phyloP scores from a whole-genome alignment of 1,284 basidiomycete genomes.

The Moesziomyces globuligerus region DNA sequence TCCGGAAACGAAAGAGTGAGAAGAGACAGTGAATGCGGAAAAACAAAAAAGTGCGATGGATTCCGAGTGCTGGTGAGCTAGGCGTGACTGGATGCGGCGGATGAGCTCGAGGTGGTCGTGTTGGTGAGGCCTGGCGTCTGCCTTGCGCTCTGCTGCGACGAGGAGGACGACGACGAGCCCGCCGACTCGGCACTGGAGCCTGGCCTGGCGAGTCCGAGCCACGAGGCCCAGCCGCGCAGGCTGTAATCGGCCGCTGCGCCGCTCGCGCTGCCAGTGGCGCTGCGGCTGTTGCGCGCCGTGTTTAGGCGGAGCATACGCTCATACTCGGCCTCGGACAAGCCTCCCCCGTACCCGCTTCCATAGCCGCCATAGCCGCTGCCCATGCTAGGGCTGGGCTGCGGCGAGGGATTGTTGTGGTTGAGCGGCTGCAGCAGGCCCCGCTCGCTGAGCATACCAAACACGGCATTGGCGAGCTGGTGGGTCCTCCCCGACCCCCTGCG shows the following conservation, averaged over 20 bases:
- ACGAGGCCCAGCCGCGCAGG: conserved; percentile 31
- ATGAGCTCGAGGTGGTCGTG: not conserved
- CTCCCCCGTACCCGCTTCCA: conserved; percentile 31
- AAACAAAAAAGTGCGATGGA: not conserved
- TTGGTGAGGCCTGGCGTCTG: not conserved
- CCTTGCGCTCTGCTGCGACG: conserved; percentile 3
- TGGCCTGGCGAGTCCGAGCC: conserved; percentile 23
- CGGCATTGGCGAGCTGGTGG: conserved; percentile 52
- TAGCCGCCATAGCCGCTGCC: conserved; percentile 19
- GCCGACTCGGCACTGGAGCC: not conserved
- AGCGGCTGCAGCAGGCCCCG: conserved; percentile 51
- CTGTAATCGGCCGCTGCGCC: conserved; percentile 19
- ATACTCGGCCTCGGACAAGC: conserved; percentile 42
- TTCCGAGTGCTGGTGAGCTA: not conserved
- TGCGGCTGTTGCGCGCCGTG: conserved; percentile 31
- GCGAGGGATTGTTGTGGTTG: conserved; percentile 34
- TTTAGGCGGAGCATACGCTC: conserved; percentile 41
- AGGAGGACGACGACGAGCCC: too few relatives aligned
- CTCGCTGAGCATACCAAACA: conserved; percentile 57
- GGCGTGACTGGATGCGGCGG: not conserved
- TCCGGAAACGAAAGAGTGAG: not conserved
- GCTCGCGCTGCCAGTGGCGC: not conserved
- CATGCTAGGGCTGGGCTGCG: conserved; percentile 19
- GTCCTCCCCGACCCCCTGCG: conserved; percentile 47
- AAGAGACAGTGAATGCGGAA: not conserved